phyloP scores from a whole-genome alignment of 768 basidiomycete species.

The Cystofilobasidium capitatum region DNA sequence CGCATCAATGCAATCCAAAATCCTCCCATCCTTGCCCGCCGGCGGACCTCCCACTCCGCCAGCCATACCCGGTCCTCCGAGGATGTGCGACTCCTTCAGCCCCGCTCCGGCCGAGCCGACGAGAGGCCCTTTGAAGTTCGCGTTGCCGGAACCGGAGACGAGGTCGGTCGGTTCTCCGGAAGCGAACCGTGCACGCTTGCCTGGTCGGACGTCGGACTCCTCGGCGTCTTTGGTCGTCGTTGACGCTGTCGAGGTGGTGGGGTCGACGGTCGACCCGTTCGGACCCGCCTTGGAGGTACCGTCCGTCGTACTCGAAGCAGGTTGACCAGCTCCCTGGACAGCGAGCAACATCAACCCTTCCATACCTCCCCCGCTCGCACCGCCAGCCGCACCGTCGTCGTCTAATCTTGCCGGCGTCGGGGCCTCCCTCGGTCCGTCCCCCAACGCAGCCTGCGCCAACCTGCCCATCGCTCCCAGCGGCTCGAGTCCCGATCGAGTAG shows the following conservation, averaged over 20 bases:
- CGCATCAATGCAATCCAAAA: slow-evolving; percentile 21
- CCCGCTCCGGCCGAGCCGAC: slow-evolving; percentile 27
- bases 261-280: not conserved
- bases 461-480: slow-evolving; percentile 45
- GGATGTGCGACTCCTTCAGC: slow-evolving; percentile 60
- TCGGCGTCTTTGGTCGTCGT: not conserved
- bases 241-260: not conserved
- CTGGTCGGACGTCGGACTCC: not conserved
- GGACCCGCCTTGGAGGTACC: not conserved
- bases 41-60: slow-evolving; percentile 15
- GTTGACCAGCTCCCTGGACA: no score
- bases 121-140: not conserved
- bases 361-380: slow-evolving; percentile 50
- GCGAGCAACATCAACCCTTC: slow-evolving; percentile 5
- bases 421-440: slow-evolving; percentile 68
- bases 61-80: slow-evolving; percentile 20
- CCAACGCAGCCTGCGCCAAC: slow-evolving; percentile 67
- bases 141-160: not conserved
- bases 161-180: not conserved
- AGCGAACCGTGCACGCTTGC: slow-evolving; percentile 7
- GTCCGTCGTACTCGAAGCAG: not conserved
- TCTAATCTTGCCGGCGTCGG: slow-evolving; percentile 11
- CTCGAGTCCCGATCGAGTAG: slow-evolving; percentile 24
- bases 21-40: slow-evolving; percentile 68
- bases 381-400: slow-evolving; percentile 62